These are phyloP conservation scores for Fusarium keratoplasticum DNA, from an alignment of 2,329 filamentous ascomycete species.

Conservation along the genomic window DNA sequence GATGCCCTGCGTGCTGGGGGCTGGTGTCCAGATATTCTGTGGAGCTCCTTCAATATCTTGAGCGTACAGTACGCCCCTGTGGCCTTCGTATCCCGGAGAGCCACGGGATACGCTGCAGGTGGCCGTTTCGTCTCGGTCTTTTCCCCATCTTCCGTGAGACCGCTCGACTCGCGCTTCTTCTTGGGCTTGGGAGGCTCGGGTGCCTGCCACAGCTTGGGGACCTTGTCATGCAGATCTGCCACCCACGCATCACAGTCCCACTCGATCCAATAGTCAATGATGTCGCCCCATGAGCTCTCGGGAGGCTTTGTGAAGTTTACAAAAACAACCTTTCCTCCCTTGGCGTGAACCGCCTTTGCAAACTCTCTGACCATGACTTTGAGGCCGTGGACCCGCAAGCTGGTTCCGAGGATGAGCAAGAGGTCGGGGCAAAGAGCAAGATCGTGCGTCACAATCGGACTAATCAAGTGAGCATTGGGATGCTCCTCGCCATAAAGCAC, in stretches of 20 bases:
- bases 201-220: constrained; percentile 70
- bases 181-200: constrained; percentile 58
- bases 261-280: constrained; percentile 80
- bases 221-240: constrained; percentile 67
- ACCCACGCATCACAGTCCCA: constrained; percentile 84
- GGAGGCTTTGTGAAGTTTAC: constrained; percentile 79
- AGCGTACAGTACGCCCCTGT: constrained; percentile 58
- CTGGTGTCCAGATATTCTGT: constrained; percentile 48
- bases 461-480: constrained; percentile 75
- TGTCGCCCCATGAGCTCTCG: constrained; percentile 77
- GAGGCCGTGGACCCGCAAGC: constrained; percentile 76
- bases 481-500: constrained; percentile 82
- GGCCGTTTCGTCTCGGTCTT: constrained; percentile 49
- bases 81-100: constrained; percentile 58
- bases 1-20: constrained; percentile 32
- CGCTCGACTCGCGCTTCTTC: constrained; percentile 50
- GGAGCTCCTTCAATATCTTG: constrained; percentile 56
- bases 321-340: constrained; percentile 76
- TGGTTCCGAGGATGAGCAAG: constrained; percentile 77
- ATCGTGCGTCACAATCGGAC: constrained; percentile 76
- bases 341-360: constrained; percentile 76
- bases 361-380: constrained; percentile 79
- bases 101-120: constrained; percentile 53
- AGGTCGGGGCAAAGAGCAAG: constrained; percentile 73
- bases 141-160: constrained; percentile 36